phyloP scores from a whole-genome alignment of 371 early-diverging fungal species.

The Mortierella sp. region DNA sequence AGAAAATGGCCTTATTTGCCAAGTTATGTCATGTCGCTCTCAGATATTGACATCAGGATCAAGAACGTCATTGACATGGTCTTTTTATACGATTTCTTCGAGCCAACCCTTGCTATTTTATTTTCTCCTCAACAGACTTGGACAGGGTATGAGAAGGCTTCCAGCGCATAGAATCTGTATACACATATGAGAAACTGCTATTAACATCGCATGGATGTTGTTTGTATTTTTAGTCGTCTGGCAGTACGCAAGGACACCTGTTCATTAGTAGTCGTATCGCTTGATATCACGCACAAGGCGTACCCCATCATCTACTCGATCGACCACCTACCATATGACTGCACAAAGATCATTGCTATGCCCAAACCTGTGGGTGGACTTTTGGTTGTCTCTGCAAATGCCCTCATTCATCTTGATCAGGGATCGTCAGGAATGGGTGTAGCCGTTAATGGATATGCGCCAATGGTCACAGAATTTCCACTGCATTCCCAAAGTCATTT shows the following conservation, averaged over 20 bases:
- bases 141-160: conserved; percentile 79
- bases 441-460: conserved; percentile 77
- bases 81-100: conserved; percentile 91
- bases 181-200: too few relatives aligned
- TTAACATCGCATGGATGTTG: not conserved
- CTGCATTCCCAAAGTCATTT: conserved; percentile 39
- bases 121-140: conserved; percentile 87
- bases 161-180: not conserved
- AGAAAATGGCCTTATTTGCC: conserved; percentile 77
- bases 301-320: conserved; percentile 86
- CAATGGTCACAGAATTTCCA: conserved; percentile 63
- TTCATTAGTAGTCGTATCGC: conserved; percentile 85
- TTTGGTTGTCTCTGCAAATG: conserved; percentile 81
- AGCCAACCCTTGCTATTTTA: conserved; percentile 95
- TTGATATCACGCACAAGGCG: conserved; percentile 79
- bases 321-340: conserved; percentile 87
- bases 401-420: conserved; percentile 89
- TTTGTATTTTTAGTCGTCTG: conserved; percentile 70
- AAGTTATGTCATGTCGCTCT: conserved; percentile 86
- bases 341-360: conserved; percentile 74
- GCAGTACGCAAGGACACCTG: conserved; percentile 80
- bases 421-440: conserved; percentile 82
- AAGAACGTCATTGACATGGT: conserved; percentile 88
- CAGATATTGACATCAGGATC: conserved; percentile 75
- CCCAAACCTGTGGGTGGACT: conserved; percentile 92